These are phyloP conservation scores for Lepidium africanum DNA, from an alignment of 345 rosid genomes.

Conservation along the genomic window DNA sequence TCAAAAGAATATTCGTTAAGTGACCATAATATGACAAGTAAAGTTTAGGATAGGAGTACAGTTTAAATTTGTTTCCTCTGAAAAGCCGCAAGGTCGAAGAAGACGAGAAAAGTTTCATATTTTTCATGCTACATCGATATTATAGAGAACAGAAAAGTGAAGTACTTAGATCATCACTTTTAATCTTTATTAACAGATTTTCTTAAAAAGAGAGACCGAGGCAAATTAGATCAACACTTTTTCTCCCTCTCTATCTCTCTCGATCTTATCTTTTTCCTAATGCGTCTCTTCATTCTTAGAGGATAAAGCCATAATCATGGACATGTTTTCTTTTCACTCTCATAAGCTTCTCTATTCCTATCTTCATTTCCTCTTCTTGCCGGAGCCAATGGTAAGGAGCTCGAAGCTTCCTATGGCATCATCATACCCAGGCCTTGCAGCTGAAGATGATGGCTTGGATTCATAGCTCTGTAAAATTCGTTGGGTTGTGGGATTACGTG, in stretches of 20 bases:
- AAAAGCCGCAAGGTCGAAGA: not conserved
- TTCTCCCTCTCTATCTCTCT: not conserved
- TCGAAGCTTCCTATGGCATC: constrained; percentile 73
- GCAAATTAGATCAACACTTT: not conserved
- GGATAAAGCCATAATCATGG: not conserved
- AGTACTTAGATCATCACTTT: constrained; percentile 7
- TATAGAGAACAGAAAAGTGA: not conserved
- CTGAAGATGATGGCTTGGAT: constrained; percentile 48
- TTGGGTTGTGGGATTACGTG: constrained; percentile 51
- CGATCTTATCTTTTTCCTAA: not conserved
- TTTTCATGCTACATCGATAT: not conserved
- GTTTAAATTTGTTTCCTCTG: not conserved
- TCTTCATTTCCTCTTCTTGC: constrained; percentile 43
- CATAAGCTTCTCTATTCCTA: not conserved
- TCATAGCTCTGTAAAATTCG: constrained; percentile 60
- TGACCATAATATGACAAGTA: not conserved
- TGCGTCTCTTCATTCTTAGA: not conserved
- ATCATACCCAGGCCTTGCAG: constrained; percentile 53
- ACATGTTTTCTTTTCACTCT: not conserved
- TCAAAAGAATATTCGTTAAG: not conserved
- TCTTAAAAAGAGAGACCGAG: not conserved
- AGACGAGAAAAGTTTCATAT: not conserved
- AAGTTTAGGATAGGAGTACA: not conserved
- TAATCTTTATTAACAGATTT: constrained; percentile 3
- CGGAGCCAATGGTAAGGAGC: constrained; percentile 53